Conservation (phyloP, 768 basidiomycete genomes). For the Boletus subcaerulescens region DNA sequence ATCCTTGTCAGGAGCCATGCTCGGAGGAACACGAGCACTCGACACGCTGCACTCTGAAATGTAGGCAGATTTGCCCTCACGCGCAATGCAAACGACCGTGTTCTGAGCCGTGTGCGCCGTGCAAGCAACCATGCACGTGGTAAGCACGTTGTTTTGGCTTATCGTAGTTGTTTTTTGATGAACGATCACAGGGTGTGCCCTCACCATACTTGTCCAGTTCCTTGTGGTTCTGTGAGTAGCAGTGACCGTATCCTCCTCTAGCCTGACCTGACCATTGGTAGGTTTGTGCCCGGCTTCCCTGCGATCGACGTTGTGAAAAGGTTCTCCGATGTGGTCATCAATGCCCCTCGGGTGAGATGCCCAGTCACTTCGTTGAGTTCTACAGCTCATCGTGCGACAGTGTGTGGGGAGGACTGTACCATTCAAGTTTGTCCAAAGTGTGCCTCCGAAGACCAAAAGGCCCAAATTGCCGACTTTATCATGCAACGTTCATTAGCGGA, state of each 20-base stretch:
- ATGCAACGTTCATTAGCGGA: constrained; percentile 50
- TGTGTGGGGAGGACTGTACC: constrained; percentile 64
- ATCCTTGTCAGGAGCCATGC: constrained; percentile 49
- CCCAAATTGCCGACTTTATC: constrained; percentile 58
- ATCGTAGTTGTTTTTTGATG: background rate
- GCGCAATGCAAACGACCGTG: constrained; percentile 47
- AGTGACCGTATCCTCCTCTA: background rate
- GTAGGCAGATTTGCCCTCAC: constrained; percentile 56
- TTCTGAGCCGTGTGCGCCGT: constrained; percentile 56
- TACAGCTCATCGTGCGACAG: constrained; percentile 31
- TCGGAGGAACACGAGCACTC: constrained; percentile 50
- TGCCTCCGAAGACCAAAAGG: constrained; percentile 35
- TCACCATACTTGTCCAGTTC: constrained; percentile 55
- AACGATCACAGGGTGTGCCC: constrained; percentile 44
- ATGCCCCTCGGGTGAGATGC: constrained; percentile 59
- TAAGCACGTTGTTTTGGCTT: constrained; percentile 7
- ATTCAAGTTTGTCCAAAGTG: constrained; percentile 56
- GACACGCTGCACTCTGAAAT: constrained; percentile 41
- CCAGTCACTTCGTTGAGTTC: background rate
- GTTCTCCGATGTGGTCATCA: constrained; percentile 56
- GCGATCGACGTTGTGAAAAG: constrained; percentile 51
- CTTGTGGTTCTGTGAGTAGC: constrained; percentile 63
- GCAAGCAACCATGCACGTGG: constrained; percentile 62
- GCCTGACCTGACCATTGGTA: constrained; percentile 20
- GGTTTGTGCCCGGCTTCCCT: constrained; percentile 66